These are phyloP conservation scores for Carex sylvatica DNA, from an alignment of 202 grass and related monocot genomes.

Conservation along the genomic window DNA sequence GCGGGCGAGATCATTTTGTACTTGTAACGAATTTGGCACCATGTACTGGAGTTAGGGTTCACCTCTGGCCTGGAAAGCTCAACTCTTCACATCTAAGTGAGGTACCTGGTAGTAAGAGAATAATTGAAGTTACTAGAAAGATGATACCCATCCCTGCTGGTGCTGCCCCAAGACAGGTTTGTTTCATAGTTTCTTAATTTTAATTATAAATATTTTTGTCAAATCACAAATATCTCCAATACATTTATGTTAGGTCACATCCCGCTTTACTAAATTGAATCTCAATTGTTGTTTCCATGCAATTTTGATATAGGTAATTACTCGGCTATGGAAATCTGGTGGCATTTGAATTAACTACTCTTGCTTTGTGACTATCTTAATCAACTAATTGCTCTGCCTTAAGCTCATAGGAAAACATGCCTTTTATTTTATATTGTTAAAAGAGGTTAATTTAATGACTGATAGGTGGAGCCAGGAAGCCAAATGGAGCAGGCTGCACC, in stretches of 20 bases:
- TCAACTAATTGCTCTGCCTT: not conserved
- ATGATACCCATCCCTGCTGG: conserved; percentile 89
- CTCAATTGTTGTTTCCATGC: not conserved
- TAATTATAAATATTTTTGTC: conserved; percentile 4
- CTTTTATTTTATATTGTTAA: not conserved
- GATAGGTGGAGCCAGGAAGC: conserved; percentile 94
- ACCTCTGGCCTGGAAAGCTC: conserved; percentile 82
- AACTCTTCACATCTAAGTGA: conserved; percentile 35
- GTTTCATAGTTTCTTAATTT: conserved; percentile 27
- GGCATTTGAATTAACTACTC: not conserved
- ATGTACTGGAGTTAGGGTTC: conserved; percentile 93
- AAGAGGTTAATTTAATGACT: not conserved
- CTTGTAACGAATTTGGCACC: conserved; percentile 97
- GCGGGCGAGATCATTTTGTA: conserved; percentile 71
- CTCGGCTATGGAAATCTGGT: not conserved
- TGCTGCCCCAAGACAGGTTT: conserved; percentile 83
- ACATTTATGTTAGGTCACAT: not conserved
- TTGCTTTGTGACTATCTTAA: conserved; percentile 1
- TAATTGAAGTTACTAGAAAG: conserved; percentile 85
- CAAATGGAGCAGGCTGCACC: conserved; percentile 96
- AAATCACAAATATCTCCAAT: not conserved
- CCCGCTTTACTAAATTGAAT: not conserved
- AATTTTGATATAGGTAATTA: not conserved
- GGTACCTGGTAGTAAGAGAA: conserved; percentile 59
- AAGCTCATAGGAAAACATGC: not conserved